Evolutionary conservation across 2,329 filamentous ascomycete species (phyloP).

Genomic region (Epichloe coenophiala): DNA sequence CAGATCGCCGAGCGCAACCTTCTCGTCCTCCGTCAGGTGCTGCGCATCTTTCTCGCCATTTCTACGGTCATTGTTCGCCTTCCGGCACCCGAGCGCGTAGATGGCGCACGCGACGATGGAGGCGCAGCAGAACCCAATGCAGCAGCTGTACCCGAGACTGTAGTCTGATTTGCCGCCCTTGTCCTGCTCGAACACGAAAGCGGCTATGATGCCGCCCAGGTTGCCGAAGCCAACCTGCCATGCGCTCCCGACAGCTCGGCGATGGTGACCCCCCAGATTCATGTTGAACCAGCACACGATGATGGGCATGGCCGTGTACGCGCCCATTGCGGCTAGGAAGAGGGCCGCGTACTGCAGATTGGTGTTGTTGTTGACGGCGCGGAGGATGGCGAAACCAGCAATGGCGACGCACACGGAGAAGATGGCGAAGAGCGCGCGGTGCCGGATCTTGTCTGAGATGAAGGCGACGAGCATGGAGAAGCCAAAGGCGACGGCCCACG

Average conservation of each 20-base stretch:
- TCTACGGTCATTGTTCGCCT: slow-evolving; percentile 48
- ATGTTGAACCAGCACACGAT: slow-evolving; percentile 75
- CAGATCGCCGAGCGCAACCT: slow-evolving; percentile 45
- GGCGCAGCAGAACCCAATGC: slow-evolving; percentile 47
- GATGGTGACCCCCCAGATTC: slow-evolving; percentile 64
- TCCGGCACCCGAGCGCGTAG: slow-evolving; percentile 46
- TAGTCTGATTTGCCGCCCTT: slow-evolving; percentile 69
- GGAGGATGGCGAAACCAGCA: slow-evolving; percentile 60
- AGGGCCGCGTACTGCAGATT: slow-evolving; percentile 63
- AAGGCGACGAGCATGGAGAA: slow-evolving; percentile 66
- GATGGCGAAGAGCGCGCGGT: slow-evolving; percentile 64
- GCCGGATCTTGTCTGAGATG: slow-evolving; percentile 55
- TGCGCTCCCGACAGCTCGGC: slow-evolving; percentile 55
- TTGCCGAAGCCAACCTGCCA: slow-evolving; percentile 74
- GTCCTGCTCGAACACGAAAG: slow-evolving; percentile 50
- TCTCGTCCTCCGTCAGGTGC: slow-evolving; percentile 46
- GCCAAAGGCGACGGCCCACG: slow-evolving; percentile 56
- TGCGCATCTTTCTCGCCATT: slow-evolving; percentile 27
- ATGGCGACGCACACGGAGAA: slow-evolving; percentile 56
- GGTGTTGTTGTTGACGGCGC: slow-evolving; percentile 55
- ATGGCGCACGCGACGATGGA: slow-evolving; percentile 45
- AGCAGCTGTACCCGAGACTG: slow-evolving; percentile 49
- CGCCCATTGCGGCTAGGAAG: slow-evolving; percentile 68
- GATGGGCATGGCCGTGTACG: slow-evolving; percentile 82
- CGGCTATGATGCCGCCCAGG: slow-evolving; percentile 65